Evolutionary conservation across 2,329 filamentous ascomycete genomes (phyloP).

Genomic region (Tolypocladium endophyticum): DNA sequence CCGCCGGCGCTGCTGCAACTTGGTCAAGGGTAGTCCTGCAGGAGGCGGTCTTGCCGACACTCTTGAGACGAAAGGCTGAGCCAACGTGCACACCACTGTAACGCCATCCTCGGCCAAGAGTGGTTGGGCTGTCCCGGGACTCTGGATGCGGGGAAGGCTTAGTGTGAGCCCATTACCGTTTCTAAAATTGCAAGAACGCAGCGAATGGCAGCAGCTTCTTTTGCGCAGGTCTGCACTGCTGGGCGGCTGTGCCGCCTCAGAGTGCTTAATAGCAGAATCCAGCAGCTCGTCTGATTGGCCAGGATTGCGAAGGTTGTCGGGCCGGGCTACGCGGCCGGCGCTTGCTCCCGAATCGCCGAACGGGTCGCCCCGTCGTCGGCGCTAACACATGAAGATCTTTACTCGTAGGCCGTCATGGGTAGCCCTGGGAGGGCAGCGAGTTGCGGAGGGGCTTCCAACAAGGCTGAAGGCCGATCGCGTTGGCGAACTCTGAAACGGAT

Average conservation of each 20-base stretch:
- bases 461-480: no score
- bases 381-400: not conserved
- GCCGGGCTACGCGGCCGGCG: not conserved
- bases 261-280: not conserved
- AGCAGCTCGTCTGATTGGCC: not conserved
- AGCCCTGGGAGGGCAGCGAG: not conserved
- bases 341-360: not conserved
- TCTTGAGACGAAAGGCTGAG: not conserved
- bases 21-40: not conserved
- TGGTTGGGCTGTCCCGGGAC: not conserved
- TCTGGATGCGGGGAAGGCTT: not conserved
- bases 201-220: not conserved
- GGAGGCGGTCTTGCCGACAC: not conserved
- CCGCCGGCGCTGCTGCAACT: not conserved
- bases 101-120: not conserved
- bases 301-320: not conserved
- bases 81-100: not conserved
- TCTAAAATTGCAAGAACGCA: not conserved
- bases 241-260: not conserved
- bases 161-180: not conserved
- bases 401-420: not conserved
- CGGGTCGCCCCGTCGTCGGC: not conserved
- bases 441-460: no score
- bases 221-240: not conserved
- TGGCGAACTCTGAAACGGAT: no score